Base-by-base conservation (phyloP, 2,329 filamentous ascomycete species). In the Cercospora nicotianae region DNA sequence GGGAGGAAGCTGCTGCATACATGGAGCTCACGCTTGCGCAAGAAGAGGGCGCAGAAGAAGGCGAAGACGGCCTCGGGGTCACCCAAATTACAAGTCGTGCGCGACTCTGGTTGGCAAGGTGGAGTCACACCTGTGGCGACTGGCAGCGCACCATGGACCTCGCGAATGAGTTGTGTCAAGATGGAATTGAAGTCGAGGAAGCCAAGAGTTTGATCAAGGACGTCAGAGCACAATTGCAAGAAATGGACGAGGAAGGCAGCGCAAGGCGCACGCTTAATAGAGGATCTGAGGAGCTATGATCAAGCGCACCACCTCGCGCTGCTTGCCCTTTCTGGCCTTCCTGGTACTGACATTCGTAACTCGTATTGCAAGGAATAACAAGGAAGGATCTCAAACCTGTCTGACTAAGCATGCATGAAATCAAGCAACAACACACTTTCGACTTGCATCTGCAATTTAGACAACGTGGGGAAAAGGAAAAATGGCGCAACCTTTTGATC, bases 11-110 rank as follows among this genome's bases (percentile, higher is more conserved):
- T 5, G 92, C 92, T 33, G 89, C 90, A 0, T 99, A 97, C 79
- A 98, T 99, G 95, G 94, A 98, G 79, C 87, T 98, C 67, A 96
- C 93, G 45, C 85, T 99, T 16, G 92, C 93, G 16, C 95, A 98
- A 77, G 95, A 99, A 78, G 91, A 94, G 57, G 94, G 93, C 0
- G 71, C 81, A 18, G 80, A 84, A 3, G 79, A 79, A 5, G 78
- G 77, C 6, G 77, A 76, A 20, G 77, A 78, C 12, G 87, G 93
- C 0, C 92, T 92, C 0, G 94, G 94, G 0, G 94, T 97, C 1
- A 98, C 94, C 6, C 89, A 90, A 4, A 93, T 94, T 18, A 99
- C 95, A 7, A 95, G 91, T 73, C 96, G 93, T 76, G 95, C 95
- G 6, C 87, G 95, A 23, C 88, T 97, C 84, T 99, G 95, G 95